Conservation (phyloP, 306 rosid species). For the Cucurbita moschata region DNA sequence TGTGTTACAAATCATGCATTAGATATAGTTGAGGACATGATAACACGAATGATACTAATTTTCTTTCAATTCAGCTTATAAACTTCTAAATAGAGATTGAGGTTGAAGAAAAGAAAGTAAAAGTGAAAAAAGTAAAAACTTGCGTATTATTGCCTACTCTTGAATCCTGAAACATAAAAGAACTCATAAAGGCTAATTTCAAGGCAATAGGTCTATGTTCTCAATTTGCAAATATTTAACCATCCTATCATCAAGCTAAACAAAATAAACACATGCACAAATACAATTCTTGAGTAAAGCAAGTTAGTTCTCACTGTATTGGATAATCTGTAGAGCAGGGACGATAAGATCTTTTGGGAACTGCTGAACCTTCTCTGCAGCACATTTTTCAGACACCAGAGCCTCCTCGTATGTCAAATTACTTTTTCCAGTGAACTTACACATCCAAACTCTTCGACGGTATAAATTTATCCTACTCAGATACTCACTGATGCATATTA, state of each 20-base stretch:
- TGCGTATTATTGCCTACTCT: background rate
- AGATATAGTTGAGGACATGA: background rate
- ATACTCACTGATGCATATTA: constrained; percentile 52
- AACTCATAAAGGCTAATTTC: background rate
- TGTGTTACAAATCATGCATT: background rate
- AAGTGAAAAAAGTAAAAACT: background rate
- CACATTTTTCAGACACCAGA: constrained; percentile 65
- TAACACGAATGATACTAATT: background rate
- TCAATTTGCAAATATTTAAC: background rate
- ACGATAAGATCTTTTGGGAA: constrained; percentile 65
- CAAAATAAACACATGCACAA: background rate
- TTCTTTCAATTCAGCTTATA: background rate
- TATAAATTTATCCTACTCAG: constrained; percentile 55
- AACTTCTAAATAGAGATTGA: background rate
- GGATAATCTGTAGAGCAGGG: constrained; percentile 60
- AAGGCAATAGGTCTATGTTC: background rate
- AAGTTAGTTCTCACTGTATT: constrained; percentile 54
- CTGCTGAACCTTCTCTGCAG: constrained; percentile 72
- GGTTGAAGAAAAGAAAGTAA: background rate
- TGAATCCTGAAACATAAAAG: background rate
- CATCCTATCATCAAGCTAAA: background rate
- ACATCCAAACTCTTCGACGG: constrained; percentile 78
- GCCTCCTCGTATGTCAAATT: constrained; percentile 93
- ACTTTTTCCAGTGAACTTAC: constrained; percentile 71
- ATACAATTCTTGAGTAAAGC: background rate